These are phyloP conservation scores for Neurospora sp. DNA, from an alignment of 495 filamentous ascomycete genomes.

Conservation along the genomic window DNA sequence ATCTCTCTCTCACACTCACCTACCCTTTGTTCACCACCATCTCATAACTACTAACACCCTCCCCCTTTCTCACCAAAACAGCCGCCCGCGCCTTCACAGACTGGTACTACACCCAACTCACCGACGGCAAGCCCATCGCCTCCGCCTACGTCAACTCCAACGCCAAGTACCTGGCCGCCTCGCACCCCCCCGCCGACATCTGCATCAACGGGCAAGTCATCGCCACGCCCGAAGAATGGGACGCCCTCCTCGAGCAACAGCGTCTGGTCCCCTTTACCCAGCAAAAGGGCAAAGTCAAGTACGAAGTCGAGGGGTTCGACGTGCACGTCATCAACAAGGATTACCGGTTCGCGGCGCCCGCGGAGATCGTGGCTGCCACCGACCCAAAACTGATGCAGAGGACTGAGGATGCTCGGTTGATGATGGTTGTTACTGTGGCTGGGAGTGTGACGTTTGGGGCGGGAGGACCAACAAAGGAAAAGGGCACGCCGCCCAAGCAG, in stretches of 20 bases:
- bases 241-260: conserved; percentile 28
- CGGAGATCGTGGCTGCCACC: conserved; percentile 9
- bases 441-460: conserved; percentile 42
- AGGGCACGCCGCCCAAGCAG: conserved; percentile 40
- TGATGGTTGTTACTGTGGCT: conserved; percentile 55
- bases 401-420: conserved; percentile 48
- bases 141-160: conserved; percentile 29
- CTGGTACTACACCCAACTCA: conserved; percentile 31
- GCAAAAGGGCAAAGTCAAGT: conserved; percentile 11
- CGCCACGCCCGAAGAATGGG: conserved; percentile 28
- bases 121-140: conserved; percentile 22
- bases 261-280: conserved; percentile 6
- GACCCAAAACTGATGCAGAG: not conserved
- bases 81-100: conserved; percentile 32
- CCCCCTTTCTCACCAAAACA: conserved; percentile 4
- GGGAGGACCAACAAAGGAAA: not conserved
- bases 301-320: conserved; percentile 60
- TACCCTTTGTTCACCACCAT: not conserved
- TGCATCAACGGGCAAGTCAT: conserved; percentile 33
- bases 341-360: conserved; percentile 36
- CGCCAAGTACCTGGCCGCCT: conserved; percentile 19
- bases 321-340: conserved; percentile 63
- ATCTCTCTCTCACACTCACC: conserved; percentile 1
- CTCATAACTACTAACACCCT: not conserved
- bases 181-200: conserved; percentile 31